Conservation (phyloP, 148 eudicot genomes). For the Limonium bicolor region DNA sequence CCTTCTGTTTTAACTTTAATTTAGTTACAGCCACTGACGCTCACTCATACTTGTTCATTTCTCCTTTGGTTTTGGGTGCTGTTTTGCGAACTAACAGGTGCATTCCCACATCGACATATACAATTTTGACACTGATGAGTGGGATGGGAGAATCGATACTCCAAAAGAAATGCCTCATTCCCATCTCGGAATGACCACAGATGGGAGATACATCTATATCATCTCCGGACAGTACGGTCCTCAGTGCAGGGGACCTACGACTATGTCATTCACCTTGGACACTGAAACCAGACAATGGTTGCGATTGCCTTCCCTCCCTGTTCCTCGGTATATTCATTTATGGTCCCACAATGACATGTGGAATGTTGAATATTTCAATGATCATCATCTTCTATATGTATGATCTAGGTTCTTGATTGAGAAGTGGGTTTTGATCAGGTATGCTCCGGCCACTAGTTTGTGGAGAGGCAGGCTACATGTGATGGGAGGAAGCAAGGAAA, state of each 20-base stretch:
- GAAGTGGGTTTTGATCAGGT: conserved; percentile 37
- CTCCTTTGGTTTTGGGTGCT: too few species aligned
- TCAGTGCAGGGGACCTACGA: conserved; percentile 93
- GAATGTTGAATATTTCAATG: too few species aligned
- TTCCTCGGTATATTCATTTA: conserved; percentile 96
- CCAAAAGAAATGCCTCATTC: conserved; percentile 99
- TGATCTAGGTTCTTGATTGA: too few species aligned
- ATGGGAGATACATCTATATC: conserved; percentile 84
- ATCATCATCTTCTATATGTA: too few species aligned
- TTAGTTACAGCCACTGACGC: too few species aligned
- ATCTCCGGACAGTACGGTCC: conserved; percentile 99
- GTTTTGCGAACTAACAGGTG: too few species aligned
- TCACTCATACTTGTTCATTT: too few species aligned
- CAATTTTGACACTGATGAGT: conserved; percentile 72
- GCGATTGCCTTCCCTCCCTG: conserved; percentile 75
- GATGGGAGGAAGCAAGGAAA: conserved; percentile 95
- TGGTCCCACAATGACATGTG: too few species aligned
- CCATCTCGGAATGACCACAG: conserved; percentile 95
- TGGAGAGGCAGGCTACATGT: conserved; percentile 99
- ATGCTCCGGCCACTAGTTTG: conserved; percentile 96
- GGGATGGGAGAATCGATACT: conserved; percentile 95
- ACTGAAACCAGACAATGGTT: conserved; percentile 72
- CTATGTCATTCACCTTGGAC: conserved; percentile 69
- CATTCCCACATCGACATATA: conserved; percentile 97
- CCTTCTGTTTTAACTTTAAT: too few species aligned